Conservation (phyloP, 352 stramenopile genomes). For the Phytophthora pluvialis region DNA sequence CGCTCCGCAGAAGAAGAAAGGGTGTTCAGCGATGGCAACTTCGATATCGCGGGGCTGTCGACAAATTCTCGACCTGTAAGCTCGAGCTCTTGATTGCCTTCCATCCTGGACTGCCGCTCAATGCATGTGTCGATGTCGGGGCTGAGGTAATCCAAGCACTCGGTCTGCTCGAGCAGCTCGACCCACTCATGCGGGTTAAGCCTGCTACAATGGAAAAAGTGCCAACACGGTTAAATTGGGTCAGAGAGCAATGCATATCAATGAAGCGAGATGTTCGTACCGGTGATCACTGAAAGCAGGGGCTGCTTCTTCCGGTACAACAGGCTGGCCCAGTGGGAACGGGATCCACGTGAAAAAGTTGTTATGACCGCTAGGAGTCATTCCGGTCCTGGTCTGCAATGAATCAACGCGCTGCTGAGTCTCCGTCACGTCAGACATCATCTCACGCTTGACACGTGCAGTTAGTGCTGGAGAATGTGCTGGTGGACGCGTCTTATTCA, state of each 20-base stretch:
- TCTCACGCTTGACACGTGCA: conserved; percentile 12
- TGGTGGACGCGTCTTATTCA: not conserved
- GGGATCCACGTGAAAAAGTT: conserved; percentile 25
- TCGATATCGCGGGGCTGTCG: conserved; percentile 51
- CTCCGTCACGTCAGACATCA: conserved; percentile 11
- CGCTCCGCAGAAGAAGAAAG: conserved; percentile 23
- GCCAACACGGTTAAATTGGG: not conserved
- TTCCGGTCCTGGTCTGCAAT: conserved; percentile 28
- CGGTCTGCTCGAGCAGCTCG: conserved; percentile 50
- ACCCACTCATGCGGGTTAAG: conserved; percentile 57
- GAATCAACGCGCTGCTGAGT: conserved; percentile 16
- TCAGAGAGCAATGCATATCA: not conserved
- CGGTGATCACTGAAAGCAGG: conserved; percentile 24
- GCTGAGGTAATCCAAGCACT: conserved; percentile 69
- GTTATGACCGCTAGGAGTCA: conserved; percentile 33
- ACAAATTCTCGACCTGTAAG: conserved; percentile 69
- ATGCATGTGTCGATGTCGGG: conserved; percentile 65
- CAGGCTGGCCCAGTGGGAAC: conserved; percentile 19
- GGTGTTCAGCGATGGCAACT: conserved; percentile 26
- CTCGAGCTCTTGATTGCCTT: conserved; percentile 73
- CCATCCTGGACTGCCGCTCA: conserved; percentile 32
- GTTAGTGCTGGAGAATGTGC: conserved; percentile 1
- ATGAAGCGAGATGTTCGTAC: conserved; percentile 11
- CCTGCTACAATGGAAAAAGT: conserved; percentile 13
- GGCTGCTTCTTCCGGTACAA: conserved; percentile 20